Evolutionary conservation across 495 filamentous ascomycete genomes (phyloP), one percentile per base, ranked within the genome.

Genomic region (Penicillium psychrofluorescens): DNA sequence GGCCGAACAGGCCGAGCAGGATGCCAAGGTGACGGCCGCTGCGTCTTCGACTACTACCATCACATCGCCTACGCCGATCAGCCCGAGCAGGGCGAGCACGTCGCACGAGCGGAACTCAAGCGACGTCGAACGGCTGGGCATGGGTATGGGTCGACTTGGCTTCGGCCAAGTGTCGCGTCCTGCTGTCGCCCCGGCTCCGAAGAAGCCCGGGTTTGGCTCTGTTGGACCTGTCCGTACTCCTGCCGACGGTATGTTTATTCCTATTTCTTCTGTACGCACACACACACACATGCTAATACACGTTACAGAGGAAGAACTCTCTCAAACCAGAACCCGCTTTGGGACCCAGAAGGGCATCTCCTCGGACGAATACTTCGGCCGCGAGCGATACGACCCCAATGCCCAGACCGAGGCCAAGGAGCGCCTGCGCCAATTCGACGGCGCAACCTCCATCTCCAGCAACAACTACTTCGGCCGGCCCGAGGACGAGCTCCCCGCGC

Each of bases 341-440:
- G 92, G 90, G 44, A 65, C 61, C 41, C 92, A 98, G 67, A 97
- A 95, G 73, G 86, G 85, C 61, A 98, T 98, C 52, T 95, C 90
- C 1, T 95, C 88, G 4, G 92, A 98, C 66, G 92, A 98, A 55
- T 96, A 95, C 71, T 98, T 98, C 61, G 89, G 90, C 45, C 91
- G 90, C 54, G 86, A 88, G 22, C 66, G 76, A 39, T 97, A 84
- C 58, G 88, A 98, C 53, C 80, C 90, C 28, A 68, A 71, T 30
- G 81, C 84, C 4, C 84, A 90, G 56, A 74, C 83, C 35, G 90
- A 96, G 71, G 90, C 92, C 40, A 90, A 92, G 67, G 70, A 77
- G 10, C 80, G 92, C 11, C 78, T 98, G 34, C 81, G 86, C 62
- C 83, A 89, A 14, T 98, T 98, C 59, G 92, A 97, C 60, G 87